Evolutionary conservation across 805 yeast species (phyloP).

Genomic region (Yarrowia porcina): DNA sequence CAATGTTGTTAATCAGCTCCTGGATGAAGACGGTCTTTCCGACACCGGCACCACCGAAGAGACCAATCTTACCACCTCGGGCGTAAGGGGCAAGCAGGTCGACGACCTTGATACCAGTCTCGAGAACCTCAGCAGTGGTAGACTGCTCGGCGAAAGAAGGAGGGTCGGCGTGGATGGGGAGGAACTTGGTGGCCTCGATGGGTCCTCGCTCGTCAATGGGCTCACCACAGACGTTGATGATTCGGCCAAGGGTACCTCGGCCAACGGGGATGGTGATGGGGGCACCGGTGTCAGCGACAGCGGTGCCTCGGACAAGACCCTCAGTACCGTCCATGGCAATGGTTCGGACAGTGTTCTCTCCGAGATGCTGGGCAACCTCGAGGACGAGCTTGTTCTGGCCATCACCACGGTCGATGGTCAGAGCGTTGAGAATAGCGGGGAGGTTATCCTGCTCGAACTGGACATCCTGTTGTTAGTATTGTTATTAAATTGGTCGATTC

Average conservation of each 20-base stretch:
- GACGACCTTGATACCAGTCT: slow-evolving; percentile 99
- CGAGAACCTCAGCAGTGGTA: slow-evolving; percentile 95
- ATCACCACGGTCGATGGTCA: slow-evolving; percentile 74
- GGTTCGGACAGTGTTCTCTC: slow-evolving; percentile 99
- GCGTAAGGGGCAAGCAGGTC: slow-evolving; percentile 99
- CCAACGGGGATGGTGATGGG: slow-evolving; percentile 99
- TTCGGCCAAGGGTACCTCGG: slow-evolving; percentile 98
- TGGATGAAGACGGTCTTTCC: slow-evolving; percentile 99
- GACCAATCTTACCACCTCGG: slow-evolving; percentile 99
- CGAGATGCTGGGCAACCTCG: slow-evolving; percentile 99
- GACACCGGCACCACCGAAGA: slow-evolving; percentile 99
- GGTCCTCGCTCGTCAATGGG: slow-evolving; percentile 99
- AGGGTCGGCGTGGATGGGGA: slow-evolving; percentile 99
- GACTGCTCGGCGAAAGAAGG: slow-evolving; percentile 96
- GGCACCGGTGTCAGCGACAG: slow-evolving; percentile 91
- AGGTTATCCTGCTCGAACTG: slow-evolving; percentile 96
- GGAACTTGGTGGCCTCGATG: slow-evolving; percentile 83
- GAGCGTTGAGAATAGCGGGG: slow-evolving; percentile 96
- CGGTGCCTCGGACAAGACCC: slow-evolving; percentile 97
- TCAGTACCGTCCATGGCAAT: slow-evolving; percentile 99
- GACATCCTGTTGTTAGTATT: slow-evolving; percentile 51
- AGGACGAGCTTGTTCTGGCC: slow-evolving; percentile 72
- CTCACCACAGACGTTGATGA: slow-evolving; percentile 96
- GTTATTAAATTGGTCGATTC: not conserved
- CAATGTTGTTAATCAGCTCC: slow-evolving; percentile 99